Evolutionary conservation across 2,329 filamentous ascomycete genomes (phyloP), one percentile per base, ranked within the genome.

Genomic region (Penicillium brevicompactum): DNA sequence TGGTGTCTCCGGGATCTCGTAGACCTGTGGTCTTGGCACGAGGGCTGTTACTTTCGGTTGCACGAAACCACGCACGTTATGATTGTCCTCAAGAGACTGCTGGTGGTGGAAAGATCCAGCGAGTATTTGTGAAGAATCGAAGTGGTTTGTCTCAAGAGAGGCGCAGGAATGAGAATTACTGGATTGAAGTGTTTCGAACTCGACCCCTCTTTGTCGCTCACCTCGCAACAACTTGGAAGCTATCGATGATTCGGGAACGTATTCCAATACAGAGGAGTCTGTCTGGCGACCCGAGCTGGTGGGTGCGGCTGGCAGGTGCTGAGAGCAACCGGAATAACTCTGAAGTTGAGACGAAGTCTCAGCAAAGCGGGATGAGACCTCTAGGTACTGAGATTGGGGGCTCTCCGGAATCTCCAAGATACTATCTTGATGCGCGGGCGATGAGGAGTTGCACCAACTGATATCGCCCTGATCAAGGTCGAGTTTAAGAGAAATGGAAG

Each of bases 1-100:
- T 9, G 65, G 62, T 7, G 64, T 68, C 49, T 66, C 65, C 8
- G 63, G 58, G 47, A 69, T 58, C 32, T 68, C 63, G 31, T 51
- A 34, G 22, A 45, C 31, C 44, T 53, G 46, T 11, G 16, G 44
- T 10, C 38, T 34, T 18, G 32, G 18, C 14, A 27, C 18, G 16
- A 48, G 4, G 31, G 22, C 38, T 8, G 49, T 45, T 30, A 50
- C 24, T 5, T 41, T 41, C 8, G 44, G 44, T 6, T 53, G 11
- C 14, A 34, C 32, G 24, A 22, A 10, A 16, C 4, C 38, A 34
- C 18, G 1, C 10, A 18, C 14, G 27, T 30, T 10, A 6, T 11
- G 13, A 16, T 37, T 53, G n/a, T 21, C n/a, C 7, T 10, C 30
- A 10, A 38, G 27, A 31, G 34, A n/a, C 41, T 54, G 52, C 30